Percentiles rank a stretch among this genome's conserved stretches.
phyloP scores from a whole-genome alignment of 257 asterid genomes.

The Penstemon newberryi region DNA sequence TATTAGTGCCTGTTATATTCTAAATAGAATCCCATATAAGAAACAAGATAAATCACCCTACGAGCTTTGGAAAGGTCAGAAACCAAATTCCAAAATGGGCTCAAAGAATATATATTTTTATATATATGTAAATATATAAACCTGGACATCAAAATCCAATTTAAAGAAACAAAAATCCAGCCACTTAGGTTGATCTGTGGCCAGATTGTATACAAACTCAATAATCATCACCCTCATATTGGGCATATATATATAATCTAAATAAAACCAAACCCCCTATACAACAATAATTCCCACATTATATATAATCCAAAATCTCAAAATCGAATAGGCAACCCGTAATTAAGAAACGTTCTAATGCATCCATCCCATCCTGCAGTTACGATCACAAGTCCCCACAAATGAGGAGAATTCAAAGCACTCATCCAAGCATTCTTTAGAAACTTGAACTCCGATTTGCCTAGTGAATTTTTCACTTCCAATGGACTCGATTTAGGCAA shows the following conservation, averaged over 20 bases:
- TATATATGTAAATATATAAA: constrained; percentile 8
- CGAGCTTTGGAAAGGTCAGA: too few species aligned
- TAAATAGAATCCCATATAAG: too few species aligned
- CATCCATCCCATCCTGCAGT: constrained; percentile 97
- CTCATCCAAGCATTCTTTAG: constrained; percentile 65
- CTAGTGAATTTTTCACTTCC: constrained; percentile 34
- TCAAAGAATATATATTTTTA: neutral
- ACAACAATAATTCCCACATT: neutral
- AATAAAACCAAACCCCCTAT: neutral
- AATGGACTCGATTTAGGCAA: constrained; percentile 38
- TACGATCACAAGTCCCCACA: constrained; percentile 85
- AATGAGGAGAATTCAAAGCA: constrained; percentile 58
- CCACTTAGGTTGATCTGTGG: neutral
- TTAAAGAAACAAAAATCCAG: constrained; percentile 3
- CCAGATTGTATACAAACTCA: constrained; percentile 17
- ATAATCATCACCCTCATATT: constrained; percentile 8
- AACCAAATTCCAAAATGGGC: neutral
- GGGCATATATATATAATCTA: neutral
- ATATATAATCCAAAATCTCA: constrained; percentile 30
- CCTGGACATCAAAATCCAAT: constrained; percentile 1
- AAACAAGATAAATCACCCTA: too few species aligned
- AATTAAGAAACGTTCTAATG: constrained; percentile 79
- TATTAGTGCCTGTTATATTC: too few species aligned
- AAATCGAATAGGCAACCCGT: constrained; percentile 72
- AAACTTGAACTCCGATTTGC: constrained; percentile 66